Evolutionary conservation across 106 monocot genomes (phyloP).

Genomic region (Xerophyta viscosa): DNA sequence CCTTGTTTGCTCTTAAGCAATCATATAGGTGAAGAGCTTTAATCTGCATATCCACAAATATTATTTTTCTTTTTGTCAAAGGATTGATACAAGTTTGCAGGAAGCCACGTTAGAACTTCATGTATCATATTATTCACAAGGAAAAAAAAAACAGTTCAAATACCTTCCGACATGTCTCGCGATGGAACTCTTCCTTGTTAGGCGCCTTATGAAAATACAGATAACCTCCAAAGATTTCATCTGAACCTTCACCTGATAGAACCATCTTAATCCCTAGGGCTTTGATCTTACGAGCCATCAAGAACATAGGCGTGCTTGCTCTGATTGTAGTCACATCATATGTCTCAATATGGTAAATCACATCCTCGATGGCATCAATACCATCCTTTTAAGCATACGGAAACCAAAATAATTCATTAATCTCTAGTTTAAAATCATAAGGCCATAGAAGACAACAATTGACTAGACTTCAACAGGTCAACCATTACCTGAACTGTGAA

Average conservation of each 20-base stretch:
- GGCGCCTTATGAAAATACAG: slow-evolving; percentile 45
- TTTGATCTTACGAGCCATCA: slow-evolving; percentile 47
- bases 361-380: slow-evolving; percentile 29
- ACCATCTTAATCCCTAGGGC: slow-evolving; percentile 46
- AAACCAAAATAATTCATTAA: neutral
- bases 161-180: slow-evolving; percentile 44
- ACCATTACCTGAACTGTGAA: slow-evolving; percentile 31
- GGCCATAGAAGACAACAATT: neutral
- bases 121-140: no score
- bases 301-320: slow-evolving; percentile 44
- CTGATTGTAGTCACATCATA: slow-evolving; percentile 40
- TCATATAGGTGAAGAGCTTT: slow-evolving; percentile 48
- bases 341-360: slow-evolving; percentile 40
- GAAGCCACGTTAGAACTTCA: no score
- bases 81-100: no score
- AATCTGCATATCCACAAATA: slow-evolving; percentile 18
- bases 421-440: no score
- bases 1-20: slow-evolving; percentile 40
- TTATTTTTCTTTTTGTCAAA: no score
- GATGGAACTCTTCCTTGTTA: slow-evolving; percentile 37
- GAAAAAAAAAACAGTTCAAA: neutral
- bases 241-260: slow-evolving; percentile 44
- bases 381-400: slow-evolving; percentile 7
- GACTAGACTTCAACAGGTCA: neutral
- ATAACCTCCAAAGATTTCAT: slow-evolving; percentile 42